These are phyloP conservation scores for Botrytis aclada DNA, from an alignment of 2,329 filamentous ascomycete genomes.

Conservation along the genomic window DNA sequence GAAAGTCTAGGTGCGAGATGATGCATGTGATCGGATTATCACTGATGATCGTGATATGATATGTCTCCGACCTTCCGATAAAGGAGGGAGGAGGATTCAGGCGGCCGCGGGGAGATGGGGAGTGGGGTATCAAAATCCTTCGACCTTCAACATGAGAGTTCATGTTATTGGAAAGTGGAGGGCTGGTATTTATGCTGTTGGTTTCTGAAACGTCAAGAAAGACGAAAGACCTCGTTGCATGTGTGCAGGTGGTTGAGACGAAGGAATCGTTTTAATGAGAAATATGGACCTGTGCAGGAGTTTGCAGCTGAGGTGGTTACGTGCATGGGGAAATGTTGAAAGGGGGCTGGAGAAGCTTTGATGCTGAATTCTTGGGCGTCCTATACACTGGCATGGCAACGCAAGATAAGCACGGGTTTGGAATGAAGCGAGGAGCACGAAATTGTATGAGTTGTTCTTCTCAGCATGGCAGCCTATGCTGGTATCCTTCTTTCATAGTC, in stretches of 20 bases:
- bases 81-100: not conserved
- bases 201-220: slow-evolving; percentile 1
- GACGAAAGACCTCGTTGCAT: not conserved
- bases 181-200: slow-evolving; percentile 3
- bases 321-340: not conserved
- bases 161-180: not conserved
- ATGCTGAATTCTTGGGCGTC: not conserved
- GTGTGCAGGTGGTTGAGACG: not conserved
- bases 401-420: not conserved
- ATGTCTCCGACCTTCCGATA: not conserved
- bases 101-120: not conserved
- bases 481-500: not conserved
- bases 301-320: slow-evolving; percentile 5
- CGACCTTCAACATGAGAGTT: not conserved
- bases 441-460: not conserved
- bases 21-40: not conserved
- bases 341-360: not conserved
- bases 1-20: not conserved
- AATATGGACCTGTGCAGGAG: not conserved
- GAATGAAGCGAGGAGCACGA: not conserved
- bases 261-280: not conserved
- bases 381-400: not conserved
- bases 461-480: not conserved
- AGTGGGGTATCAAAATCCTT: not conserved
- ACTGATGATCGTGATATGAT: not conserved